Base-by-base conservation (phyloP, 495 filamentous ascomycete species). In the Elaphomyces granulatus region DNA sequence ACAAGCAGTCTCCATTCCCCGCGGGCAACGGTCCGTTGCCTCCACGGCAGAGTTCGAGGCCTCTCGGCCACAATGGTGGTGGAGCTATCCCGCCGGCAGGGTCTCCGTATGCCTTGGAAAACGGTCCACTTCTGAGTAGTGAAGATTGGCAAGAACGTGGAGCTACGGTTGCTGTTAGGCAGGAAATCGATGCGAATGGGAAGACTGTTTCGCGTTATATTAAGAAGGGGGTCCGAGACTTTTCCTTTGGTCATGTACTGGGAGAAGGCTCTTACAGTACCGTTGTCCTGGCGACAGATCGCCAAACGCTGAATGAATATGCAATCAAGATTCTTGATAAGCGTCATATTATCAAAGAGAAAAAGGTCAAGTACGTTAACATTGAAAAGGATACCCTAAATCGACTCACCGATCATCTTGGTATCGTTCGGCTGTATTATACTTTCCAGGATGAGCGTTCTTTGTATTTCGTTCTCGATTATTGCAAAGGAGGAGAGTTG, bases 311-410 rank as follows among this genome's bases (percentile, higher is more conserved):
- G 34, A 90, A 92, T 45, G 92, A 99, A 57, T 96, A 94, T 53
- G 92, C 92, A 19, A 88, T 99, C 61, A 99, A 99, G 55, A 88
- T 99, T 18, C 70, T 99, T 31, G 90, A 96, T 61, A 99, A 99
- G 64, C 78, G 86, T 46, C 92, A 99, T 60, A 99, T 99, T 50
- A 96, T 99, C 68, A 96, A 95, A 65, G 92, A 99, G 63, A 94
- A 88, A 59, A 99, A 99, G 68, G 92, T 99, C 47, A 99, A 99
- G 67, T 99, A 99, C 56, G 92, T 99, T 54, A 95, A 95, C 58
- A 96, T 99, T 47, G 92, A 99, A 63, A 95, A 94, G 64, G 87
- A 99, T 59, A 94, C 92, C 8, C 69, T 99, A 23, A 99, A 99
- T 53, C 78, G 87, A 43, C 64, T 99, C 38, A 94, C 86, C 12